phyloP scores from a whole-genome alignment of 805 yeast species.

The Babjeviella inositovora region DNA sequence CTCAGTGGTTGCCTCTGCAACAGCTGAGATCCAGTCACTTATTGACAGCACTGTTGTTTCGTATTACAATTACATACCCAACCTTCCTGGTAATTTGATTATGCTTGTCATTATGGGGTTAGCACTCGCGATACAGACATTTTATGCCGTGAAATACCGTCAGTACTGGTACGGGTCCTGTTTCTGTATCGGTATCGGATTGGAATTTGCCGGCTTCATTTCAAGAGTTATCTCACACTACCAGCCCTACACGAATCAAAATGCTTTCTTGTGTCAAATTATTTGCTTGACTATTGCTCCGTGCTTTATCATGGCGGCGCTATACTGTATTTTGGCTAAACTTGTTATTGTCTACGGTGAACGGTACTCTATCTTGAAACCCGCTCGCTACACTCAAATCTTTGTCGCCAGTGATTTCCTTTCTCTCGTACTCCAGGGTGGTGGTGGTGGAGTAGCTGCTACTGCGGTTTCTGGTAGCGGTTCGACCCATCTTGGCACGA shows the following conservation, averaged over 20 bases:
- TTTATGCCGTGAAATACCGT: conserved; percentile 22
- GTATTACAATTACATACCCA: conserved; percentile 20
- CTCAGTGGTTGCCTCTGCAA: conserved; percentile 5
- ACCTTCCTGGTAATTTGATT: conserved; percentile 38
- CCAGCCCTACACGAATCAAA: conserved; percentile 10
- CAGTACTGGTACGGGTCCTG: conserved; percentile 57
- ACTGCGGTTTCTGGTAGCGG: conserved; percentile 13
- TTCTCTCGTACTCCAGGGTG: conserved; percentile 52
- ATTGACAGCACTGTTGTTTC: conserved; percentile 7
- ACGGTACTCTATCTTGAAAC: conserved; percentile 30
- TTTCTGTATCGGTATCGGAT: conserved; percentile 33
- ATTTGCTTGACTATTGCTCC: conserved; percentile 66
- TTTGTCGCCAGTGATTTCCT: conserved; percentile 54
- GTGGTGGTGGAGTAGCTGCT: conserved; percentile 66
- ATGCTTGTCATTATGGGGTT: conserved; percentile 39
- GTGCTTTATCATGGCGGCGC: conserved; percentile 72
- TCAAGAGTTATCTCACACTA: conserved; percentile 35
- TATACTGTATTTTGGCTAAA: conserved; percentile 60
- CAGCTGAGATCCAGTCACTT: conserved; percentile 7
- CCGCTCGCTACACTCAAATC: conserved; percentile 44
- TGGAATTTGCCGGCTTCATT: conserved; percentile 56
- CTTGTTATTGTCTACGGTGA: conserved; percentile 45
- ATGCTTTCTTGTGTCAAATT: conserved; percentile 45
- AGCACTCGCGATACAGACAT: conserved; percentile 21
- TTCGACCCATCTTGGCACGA: conserved; percentile 27